phyloP scores from a whole-genome alignment of 768 basidiomycete genomes.

The Amanita polypyramis region DNA sequence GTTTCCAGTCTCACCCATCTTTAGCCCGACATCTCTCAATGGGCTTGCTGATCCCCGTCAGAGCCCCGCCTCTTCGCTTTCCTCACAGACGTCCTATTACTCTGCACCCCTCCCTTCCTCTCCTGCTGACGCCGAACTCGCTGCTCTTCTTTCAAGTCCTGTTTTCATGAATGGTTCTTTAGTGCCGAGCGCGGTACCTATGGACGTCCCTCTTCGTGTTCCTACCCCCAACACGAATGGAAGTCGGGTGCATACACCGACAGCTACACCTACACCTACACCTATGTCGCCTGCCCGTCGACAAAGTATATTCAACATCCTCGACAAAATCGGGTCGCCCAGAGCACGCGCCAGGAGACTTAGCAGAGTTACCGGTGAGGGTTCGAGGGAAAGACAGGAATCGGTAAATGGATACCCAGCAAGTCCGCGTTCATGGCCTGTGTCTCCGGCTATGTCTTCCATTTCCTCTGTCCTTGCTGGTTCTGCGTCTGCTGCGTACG shows the following conservation, averaged over 20 bases:
- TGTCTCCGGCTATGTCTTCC: slow-evolving; percentile 1
- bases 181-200: slow-evolving; percentile 16
- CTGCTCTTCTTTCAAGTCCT: slow-evolving; percentile 38
- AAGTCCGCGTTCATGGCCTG: not conserved
- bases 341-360: slow-evolving; percentile 6
- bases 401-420: not conserved
- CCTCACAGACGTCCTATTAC: slow-evolving; percentile 7
- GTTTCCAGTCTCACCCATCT: not conserved
- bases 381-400: not conserved
- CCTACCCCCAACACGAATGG: not conserved
- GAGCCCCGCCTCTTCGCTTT: not conserved
- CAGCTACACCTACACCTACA: not conserved
- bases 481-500: not conserved
- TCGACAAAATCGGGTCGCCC: slow-evolving; percentile 22
- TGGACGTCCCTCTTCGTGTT: too few species aligned
- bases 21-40: not conserved
- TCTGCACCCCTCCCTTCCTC: slow-evolving; percentile 22
- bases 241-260: not conserved
- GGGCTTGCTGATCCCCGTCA: not conserved
- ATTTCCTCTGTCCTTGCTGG: slow-evolving; percentile 1
- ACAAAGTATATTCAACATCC: slow-evolving; percentile 35
- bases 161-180: slow-evolving; percentile 38
- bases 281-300: not conserved
- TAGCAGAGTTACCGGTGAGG: slow-evolving; percentile 7
- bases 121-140: slow-evolving; percentile 32